A percentile compares a stretch with the other conserved stretches of the same genome.
phyloP scores from a whole-genome alignment of 1,284 basidiomycete species.

The Trametes versicolor region DNA sequence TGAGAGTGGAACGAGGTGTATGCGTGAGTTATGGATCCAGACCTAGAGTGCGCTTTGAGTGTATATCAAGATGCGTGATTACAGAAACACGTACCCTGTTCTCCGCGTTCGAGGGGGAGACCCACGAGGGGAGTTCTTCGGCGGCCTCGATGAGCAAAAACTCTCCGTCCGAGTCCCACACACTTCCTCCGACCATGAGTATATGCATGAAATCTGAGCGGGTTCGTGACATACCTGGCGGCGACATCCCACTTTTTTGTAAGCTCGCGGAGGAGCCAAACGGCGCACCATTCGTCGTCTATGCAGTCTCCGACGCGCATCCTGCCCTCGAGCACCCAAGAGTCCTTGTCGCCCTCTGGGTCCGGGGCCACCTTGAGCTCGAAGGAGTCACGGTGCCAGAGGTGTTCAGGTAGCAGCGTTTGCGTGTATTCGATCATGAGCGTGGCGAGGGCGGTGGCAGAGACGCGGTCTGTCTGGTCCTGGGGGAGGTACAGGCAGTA shows the following conservation, averaged over 20 bases:
- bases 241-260: constrained; percentile 81
- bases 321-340: constrained; percentile 72
- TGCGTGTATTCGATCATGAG: constrained; percentile 72
- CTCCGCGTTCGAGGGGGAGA: constrained; percentile 89
- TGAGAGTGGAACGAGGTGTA: constrained; percentile 88
- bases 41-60: constrained; percentile 60
- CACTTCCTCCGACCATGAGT: constrained; percentile 51
- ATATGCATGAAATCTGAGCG: constrained; percentile 8
- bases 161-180: constrained; percentile 93
- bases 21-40: constrained; percentile 86
- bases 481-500: constrained; percentile 75
- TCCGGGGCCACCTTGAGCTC: constrained; percentile 76
- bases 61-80: constrained; percentile 35
- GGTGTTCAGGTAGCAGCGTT: constrained; percentile 68
- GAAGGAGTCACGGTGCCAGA: constrained; percentile 92
- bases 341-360: constrained; percentile 49
- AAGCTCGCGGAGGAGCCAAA: constrained; percentile 87
- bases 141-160: constrained; percentile 98
- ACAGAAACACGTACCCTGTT: constrained; percentile 78
- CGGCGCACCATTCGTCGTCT: constrained; percentile 95
- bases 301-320: constrained; percentile 94
- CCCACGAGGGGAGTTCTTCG: constrained; percentile 89
- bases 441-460: constrained; percentile 74
- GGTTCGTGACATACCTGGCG: constrained; percentile 63
- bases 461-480: constrained; percentile 60